Evolutionary conservation across 176 grass and related monocot species (phyloP).

Genomic region (Carex parvula): DNA sequence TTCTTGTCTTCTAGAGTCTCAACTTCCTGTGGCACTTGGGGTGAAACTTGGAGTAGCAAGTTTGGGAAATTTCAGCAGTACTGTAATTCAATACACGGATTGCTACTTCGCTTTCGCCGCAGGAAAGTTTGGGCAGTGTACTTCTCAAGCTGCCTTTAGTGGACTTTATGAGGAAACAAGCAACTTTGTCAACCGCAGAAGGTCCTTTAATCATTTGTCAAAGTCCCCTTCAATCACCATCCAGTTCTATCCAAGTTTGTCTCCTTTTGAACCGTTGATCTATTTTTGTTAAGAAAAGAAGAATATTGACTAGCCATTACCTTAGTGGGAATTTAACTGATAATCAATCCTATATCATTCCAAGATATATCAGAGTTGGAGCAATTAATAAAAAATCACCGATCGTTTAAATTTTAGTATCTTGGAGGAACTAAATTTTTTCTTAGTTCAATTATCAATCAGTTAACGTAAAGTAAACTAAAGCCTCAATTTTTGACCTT

Average conservation of each 20-base stretch:
- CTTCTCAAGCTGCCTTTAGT: neutral
- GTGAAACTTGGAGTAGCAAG: neutral
- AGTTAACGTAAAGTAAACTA: neutral
- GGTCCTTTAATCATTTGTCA: slow-evolving; percentile 2
- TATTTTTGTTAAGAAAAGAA: neutral
- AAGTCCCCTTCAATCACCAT: slow-evolving; percentile 7
- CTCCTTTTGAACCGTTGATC: neutral
- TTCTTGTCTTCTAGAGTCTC: neutral
- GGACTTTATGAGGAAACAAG: neutral
- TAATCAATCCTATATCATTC: neutral
- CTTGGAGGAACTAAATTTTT: neutral
- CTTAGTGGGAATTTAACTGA: neutral
- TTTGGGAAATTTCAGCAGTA: neutral
- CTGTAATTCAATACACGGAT: neutral
- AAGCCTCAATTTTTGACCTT: slow-evolving; percentile 1
- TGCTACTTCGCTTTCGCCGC: neutral
- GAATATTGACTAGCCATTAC: neutral
- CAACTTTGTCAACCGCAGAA: neutral
- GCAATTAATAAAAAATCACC: neutral
- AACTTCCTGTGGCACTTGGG: neutral
- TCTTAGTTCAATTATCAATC: neutral
- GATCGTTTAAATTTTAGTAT: neutral
- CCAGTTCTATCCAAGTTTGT: neutral
- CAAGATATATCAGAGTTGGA: neutral
- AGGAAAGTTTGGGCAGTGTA: neutral